A percentile compares a stretch with the other conserved stretches of the same genome.
These are phyloP conservation scores for Acorus calamus DNA, from an alignment of 106 monocot species.

Conservation along the genomic window DNA sequence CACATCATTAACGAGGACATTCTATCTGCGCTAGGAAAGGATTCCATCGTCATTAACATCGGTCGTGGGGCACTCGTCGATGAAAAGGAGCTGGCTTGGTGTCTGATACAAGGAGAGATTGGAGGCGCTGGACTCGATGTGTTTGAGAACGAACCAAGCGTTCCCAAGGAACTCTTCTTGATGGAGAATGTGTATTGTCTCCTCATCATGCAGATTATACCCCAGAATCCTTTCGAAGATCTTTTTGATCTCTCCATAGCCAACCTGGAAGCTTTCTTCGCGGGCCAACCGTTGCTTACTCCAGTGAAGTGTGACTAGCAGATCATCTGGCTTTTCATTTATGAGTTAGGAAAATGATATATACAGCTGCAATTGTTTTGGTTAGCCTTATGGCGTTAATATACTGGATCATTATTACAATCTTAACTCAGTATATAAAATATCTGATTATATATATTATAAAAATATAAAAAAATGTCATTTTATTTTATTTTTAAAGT, in stretches of 20 bases:
- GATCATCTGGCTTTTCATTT: no score
- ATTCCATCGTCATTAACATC: slow-evolving; percentile 44
- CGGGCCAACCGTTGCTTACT: slow-evolving; percentile 33
- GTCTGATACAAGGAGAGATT: slow-evolving; percentile 31
- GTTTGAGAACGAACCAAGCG: slow-evolving; percentile 49
- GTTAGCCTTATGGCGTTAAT: no score
- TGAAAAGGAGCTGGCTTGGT: slow-evolving; percentile 27
- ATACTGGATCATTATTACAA: no score
- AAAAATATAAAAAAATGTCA: no score
- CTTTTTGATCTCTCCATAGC: slow-evolving; percentile 13
- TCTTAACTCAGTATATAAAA: no score
- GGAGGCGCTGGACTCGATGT: slow-evolving; percentile 75
- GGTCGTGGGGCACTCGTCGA: slow-evolving; percentile 36
- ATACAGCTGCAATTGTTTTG: no score
- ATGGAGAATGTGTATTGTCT: slow-evolving; percentile 62
- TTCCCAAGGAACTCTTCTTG: slow-evolving; percentile 30
- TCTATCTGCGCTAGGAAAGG: slow-evolving; percentile 39
- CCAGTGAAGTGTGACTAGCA: no score
- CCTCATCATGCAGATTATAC: slow-evolving; percentile 36
- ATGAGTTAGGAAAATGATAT: no score
- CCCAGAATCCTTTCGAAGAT: slow-evolving; percentile 12
- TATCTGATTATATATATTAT: no score
- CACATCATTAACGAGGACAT: slow-evolving; percentile 59
- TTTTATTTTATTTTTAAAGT: no score
- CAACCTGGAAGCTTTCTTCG: slow-evolving; percentile 72